phyloP scores from a whole-genome alignment of 306 rosid genomes.

The Potentilla sterilis region DNA sequence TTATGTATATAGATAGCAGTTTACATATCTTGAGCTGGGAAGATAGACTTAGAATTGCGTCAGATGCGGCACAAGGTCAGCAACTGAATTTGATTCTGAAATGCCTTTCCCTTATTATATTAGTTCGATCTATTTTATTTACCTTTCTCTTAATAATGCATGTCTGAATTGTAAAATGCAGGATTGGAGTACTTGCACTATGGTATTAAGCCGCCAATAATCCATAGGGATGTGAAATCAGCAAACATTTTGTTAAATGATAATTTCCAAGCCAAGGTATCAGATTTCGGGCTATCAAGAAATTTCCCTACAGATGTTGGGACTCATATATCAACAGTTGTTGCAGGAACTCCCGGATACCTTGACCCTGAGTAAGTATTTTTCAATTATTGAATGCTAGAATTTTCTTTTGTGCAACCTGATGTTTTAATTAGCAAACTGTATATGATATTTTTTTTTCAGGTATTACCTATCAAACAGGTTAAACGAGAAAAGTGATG shows the following conservation, averaged over 20 bases:
- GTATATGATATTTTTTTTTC: not conserved
- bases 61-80: not conserved
- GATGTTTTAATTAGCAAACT: not conserved
- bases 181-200: conserved; percentile 63
- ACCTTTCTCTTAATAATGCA: no score
- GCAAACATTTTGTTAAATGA: conserved; percentile 56
- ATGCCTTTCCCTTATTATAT: no score
- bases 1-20: not conserved
- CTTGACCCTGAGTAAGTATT: conserved; percentile 61
- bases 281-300: conserved; percentile 69
- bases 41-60: not conserved
- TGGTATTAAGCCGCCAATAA: conserved; percentile 53
- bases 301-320: conserved; percentile 36
- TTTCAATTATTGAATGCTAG: not conserved
- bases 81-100: not conserved
- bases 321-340: conserved; percentile 41
- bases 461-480: conserved; percentile 40
- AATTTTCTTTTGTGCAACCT: not conserved
- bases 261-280: conserved; percentile 43
- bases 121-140: no score
- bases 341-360: conserved; percentile 65
- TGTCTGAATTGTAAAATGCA: not conserved
- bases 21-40: not conserved
- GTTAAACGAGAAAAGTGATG: conserved; percentile 55
- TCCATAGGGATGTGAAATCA: conserved; percentile 66